Percentiles rank a stretch among this genome's conserved stretches.
These are phyloP conservation scores for Cutaneotrichosporon sp. DNA, from an alignment of 1,284 basidiomycete genomes.

Conservation along the genomic window DNA sequence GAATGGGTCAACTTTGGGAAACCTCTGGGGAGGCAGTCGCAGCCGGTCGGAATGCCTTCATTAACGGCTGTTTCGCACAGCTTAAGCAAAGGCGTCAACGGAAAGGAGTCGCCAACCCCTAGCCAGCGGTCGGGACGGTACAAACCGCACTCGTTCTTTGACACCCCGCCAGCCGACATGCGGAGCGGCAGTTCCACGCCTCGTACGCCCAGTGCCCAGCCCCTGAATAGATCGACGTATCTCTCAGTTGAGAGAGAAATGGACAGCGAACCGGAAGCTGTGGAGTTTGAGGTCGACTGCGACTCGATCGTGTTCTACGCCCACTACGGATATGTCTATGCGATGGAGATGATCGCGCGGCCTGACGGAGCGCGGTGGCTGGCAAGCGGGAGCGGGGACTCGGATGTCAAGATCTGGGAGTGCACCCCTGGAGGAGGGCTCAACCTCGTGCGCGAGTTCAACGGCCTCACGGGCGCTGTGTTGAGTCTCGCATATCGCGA, in stretches of 20 bases:
- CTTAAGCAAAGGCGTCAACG: not conserved
- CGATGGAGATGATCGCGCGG: constrained; percentile 58
- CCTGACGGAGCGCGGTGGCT: constrained; percentile 55
- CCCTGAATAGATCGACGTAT: not conserved
- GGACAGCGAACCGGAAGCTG: constrained; percentile 14
- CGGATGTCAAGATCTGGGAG: constrained; percentile 85
- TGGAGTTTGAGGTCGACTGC: constrained; percentile 56
- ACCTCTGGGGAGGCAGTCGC: not conserved
- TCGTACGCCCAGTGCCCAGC: constrained; percentile 13
- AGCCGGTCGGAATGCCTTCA: not conserved
- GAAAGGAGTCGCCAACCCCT: constrained; percentile 10
- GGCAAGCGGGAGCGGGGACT: constrained; percentile 81
- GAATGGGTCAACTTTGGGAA: constrained; percentile 70
- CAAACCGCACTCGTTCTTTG: constrained; percentile 44
- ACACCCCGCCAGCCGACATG: constrained; percentile 29
- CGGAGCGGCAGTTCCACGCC: constrained; percentile 29
- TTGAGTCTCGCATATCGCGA: constrained; percentile 70
- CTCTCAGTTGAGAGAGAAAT: not conserved
- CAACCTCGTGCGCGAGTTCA: constrained; percentile 25
- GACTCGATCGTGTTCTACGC: constrained; percentile 75
- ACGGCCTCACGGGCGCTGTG: constrained; percentile 53
- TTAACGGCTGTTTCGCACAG: not conserved
- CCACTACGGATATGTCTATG: constrained; percentile 92
- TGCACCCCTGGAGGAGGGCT: constrained; percentile 51
- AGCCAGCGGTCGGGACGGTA: constrained; percentile 41